Conservation (phyloP, 73 alveolate species). For the Paramecium pentaurelia region DNA sequence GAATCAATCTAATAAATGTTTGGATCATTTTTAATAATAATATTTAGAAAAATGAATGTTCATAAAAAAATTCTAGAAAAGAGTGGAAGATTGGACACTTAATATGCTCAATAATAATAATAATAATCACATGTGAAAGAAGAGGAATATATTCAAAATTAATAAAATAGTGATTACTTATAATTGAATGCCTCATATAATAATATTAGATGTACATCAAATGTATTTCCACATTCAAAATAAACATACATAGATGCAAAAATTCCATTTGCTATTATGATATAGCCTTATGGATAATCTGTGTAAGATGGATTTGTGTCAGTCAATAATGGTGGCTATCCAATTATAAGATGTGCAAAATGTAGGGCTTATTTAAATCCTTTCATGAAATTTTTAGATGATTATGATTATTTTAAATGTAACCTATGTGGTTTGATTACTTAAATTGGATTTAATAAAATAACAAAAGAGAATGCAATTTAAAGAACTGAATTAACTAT, state of each 20-base stretch:
- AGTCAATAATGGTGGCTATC: slow-evolving; percentile 64
- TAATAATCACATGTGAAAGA: background rate
- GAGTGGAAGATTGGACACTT: background rate
- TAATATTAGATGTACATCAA: background rate
- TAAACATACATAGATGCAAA: slow-evolving; percentile 15
- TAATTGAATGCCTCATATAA: background rate
- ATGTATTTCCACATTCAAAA: background rate
- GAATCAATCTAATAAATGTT: background rate
- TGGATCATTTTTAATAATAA: background rate
- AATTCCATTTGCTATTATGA: slow-evolving; percentile 32
- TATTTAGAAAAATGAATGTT: background rate
- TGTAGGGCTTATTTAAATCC: slow-evolving; percentile 97
- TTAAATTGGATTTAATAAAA: slow-evolving; percentile 51
- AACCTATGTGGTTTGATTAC: slow-evolving; percentile 80
- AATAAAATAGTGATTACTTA: background rate
- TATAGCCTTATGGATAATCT: slow-evolving; percentile 42
- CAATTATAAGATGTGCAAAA: slow-evolving; percentile 87
- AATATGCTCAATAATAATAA: background rate
- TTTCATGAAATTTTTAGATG: slow-evolving; percentile 78
- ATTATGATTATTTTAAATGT: slow-evolving; percentile 83
- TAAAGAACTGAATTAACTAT: slow-evolving; percentile 77
- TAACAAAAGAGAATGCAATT: slow-evolving; percentile 72
- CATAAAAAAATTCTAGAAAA: slow-evolving; percentile 36
- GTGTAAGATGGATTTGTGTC: slow-evolving; percentile 67
- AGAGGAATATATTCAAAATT: background rate